phyloP scores from a whole-genome alignment of 768 basidiomycete species.

The Mrakia blollopis region DNA sequence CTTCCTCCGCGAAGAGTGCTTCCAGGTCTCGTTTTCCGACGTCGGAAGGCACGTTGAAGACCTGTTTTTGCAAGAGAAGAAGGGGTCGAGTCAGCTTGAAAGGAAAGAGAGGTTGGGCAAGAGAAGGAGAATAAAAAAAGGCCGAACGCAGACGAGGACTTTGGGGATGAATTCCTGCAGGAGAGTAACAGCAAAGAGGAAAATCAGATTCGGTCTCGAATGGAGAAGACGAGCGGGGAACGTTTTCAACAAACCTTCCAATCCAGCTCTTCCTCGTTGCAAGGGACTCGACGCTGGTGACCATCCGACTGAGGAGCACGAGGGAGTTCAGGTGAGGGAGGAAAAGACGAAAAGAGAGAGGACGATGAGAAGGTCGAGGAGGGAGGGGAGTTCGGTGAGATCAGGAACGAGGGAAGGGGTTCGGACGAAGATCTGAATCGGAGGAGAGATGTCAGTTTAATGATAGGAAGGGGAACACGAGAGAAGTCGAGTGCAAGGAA shows the following conservation, averaged over 20 bases:
- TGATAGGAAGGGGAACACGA: too few relatives aligned
- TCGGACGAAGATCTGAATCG: too few relatives aligned
- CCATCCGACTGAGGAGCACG: background rate
- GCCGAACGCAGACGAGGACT: background rate
- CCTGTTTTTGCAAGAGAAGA: background rate
- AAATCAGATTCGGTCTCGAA: background rate
- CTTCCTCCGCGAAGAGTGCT: background rate
- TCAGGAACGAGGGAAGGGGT: too few relatives aligned
- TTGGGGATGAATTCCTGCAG: background rate
- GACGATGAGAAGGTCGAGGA: background rate
- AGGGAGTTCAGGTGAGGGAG: background rate
- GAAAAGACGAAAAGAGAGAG: background rate
- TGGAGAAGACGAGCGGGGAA: background rate
- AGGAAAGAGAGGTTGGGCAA: background rate
- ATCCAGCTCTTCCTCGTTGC: too few relatives aligned
- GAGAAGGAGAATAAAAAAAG: background rate
- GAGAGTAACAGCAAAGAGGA: background rate
- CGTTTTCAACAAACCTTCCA: background rate
- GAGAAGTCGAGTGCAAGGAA: too few relatives aligned
- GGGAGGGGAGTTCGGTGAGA: too few relatives aligned
- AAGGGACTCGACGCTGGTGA: too few relatives aligned
- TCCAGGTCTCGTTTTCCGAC: background rate
- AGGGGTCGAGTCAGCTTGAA: background rate
- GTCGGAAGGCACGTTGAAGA: background rate
- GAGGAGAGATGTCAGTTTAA: too few relatives aligned